phyloP scores from a whole-genome alignment of 2,329 filamentous ascomycete species.

The Sporothrix pallida region DNA sequence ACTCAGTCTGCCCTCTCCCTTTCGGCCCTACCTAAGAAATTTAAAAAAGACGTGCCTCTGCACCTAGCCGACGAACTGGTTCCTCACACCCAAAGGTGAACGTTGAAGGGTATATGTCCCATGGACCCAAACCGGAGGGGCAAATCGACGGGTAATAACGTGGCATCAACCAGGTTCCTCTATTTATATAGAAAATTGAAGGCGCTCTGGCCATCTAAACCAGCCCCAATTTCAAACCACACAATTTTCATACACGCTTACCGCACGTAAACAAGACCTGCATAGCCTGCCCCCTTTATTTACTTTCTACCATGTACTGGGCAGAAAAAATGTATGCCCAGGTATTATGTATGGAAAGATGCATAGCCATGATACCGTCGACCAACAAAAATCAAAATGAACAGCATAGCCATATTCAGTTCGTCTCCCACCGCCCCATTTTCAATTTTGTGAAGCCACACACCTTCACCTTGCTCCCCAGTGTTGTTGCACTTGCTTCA shows the following conservation, averaged over 20 bases:
- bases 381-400: not conserved
- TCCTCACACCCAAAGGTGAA: slow-evolving; percentile 9
- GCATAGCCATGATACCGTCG: not conserved
- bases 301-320: too few species aligned
- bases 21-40: slow-evolving; percentile 12
- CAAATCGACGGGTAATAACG: slow-evolving; percentile 20
- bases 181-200: not conserved
- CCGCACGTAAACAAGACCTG: not conserved
- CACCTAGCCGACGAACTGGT: slow-evolving; percentile 15
- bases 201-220: too few species aligned
- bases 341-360: not conserved
- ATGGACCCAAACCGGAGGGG: slow-evolving; percentile 1
- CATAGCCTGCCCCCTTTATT: slow-evolving; percentile 1
- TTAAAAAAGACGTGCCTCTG: not conserved
- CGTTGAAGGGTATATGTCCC: too few species aligned
- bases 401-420: not conserved
- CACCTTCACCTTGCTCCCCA: not conserved
- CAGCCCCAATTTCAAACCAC: not conserved
- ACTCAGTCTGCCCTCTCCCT: not conserved
- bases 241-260: not conserved
- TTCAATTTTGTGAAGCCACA: not conserved
- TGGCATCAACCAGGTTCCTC: slow-evolving; percentile 16
- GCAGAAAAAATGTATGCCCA: too few species aligned
- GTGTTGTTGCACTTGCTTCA: not conserved
- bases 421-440: not conserved